Conservation (phyloP, 441 rosid genomes). For the Mallotus repandus region DNA sequence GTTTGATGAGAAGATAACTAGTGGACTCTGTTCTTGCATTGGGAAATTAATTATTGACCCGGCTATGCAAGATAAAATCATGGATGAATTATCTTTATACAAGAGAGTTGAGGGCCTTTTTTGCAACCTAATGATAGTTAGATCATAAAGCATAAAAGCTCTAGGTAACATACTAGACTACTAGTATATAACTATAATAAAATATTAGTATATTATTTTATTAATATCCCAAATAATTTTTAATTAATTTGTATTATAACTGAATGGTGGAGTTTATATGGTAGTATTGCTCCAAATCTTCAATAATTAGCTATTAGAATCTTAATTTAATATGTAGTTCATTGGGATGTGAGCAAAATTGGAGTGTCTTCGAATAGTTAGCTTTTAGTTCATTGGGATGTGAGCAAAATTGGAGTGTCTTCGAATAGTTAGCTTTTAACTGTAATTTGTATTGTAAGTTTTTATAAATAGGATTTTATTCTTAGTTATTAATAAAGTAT, state of each 20-base stretch:
- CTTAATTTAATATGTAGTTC: constrained; percentile 14
- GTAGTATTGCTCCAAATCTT: not conserved
- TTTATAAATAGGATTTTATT: too few species aligned
- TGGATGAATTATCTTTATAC: too few species aligned
- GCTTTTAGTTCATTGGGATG: too few species aligned
- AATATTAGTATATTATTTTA: not conserved
- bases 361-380: not conserved
- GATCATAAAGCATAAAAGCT: not conserved
- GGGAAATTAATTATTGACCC: too few species aligned
- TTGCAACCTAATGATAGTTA: not conserved
- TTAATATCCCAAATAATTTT: not conserved
- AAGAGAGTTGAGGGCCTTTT: not conserved
- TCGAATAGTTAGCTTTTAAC: too few species aligned
- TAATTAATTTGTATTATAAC: not conserved
- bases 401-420: too few species aligned
- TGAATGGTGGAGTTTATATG: not conserved
- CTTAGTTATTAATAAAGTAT: too few species aligned
- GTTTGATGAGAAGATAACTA: too few species aligned
- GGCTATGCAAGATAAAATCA: too few species aligned
- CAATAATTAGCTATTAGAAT: not conserved
- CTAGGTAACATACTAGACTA: not conserved
- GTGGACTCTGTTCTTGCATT: too few species aligned
- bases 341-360: constrained; percentile 2
- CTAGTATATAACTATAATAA: too few species aligned
- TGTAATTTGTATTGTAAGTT: too few species aligned